phyloP scores from a whole-genome alignment of 768 basidiomycete species.

The Botryobasidium botryosum region DNA sequence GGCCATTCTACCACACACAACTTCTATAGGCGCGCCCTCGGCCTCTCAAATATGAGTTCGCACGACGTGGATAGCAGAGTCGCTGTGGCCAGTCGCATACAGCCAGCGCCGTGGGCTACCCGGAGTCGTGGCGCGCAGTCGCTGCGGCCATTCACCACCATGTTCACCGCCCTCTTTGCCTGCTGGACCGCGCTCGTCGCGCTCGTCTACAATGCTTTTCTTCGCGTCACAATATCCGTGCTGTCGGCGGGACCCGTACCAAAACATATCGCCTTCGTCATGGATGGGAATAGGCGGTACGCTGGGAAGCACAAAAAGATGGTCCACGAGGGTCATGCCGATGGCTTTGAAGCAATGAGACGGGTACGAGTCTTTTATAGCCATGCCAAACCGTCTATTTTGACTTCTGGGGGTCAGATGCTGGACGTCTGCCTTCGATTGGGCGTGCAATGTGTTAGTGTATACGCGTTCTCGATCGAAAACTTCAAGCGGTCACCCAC shows the following conservation, averaged over 20 bases:
- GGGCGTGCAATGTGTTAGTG: constrained; percentile 68
- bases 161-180: too few relatives aligned
- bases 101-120: too few relatives aligned
- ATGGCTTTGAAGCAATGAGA: constrained; percentile 66
- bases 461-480: constrained; percentile 97
- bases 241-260: constrained; percentile 77
- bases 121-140: too few relatives aligned
- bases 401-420: constrained; percentile 31
- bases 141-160: too few relatives aligned
- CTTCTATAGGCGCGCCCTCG: too few relatives aligned
- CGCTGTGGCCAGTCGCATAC: too few relatives aligned
- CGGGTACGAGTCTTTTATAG: constrained; percentile 33
- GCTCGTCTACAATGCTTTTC: too few relatives aligned
- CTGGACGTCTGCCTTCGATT: constrained; percentile 72
- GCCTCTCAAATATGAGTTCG: too few relatives aligned
- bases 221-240: constrained; percentile 40
- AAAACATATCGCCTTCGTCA: constrained; percentile 80
- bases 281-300: constrained; percentile 94
- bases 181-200: too few relatives aligned
- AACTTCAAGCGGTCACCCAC: constrained; percentile 80
- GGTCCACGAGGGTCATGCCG: constrained; percentile 64
- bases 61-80: too few relatives aligned
- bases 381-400: background rate
- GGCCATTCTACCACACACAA: too few relatives aligned
- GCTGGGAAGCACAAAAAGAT: constrained; percentile 42